Conservation (phyloP, 805 yeast species). For the Sporopachydermia lactativora region DNA sequence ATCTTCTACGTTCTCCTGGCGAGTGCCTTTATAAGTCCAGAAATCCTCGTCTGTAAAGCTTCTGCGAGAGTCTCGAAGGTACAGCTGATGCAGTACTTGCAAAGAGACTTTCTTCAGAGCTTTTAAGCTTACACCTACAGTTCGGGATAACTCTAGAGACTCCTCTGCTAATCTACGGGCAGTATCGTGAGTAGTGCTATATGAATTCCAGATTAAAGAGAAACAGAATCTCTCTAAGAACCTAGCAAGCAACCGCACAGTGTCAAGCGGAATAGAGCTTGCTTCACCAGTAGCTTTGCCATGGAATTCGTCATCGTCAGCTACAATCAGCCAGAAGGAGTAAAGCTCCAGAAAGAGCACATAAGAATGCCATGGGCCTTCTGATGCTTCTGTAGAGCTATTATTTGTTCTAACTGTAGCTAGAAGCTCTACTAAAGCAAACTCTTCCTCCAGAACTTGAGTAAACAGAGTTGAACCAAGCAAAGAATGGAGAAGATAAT, state of each 20-base stretch:
- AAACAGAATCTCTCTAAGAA: slow-evolving; percentile 39
- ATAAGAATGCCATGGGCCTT: slow-evolving; percentile 21
- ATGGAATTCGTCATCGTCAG: slow-evolving; percentile 50
- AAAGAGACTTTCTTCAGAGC: slow-evolving; percentile 25
- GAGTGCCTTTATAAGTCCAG: slow-evolving; percentile 31
- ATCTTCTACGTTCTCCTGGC: slow-evolving; percentile 18
- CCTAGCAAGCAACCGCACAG: slow-evolving; percentile 26
- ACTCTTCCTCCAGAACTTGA: slow-evolving; percentile 6
- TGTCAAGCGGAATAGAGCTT: slow-evolving; percentile 14
- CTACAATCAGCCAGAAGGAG: slow-evolving; percentile 51
- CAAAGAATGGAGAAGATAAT: slow-evolving; percentile 3
- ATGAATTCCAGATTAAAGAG: slow-evolving; percentile 29
- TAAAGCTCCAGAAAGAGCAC: slow-evolving; percentile 44
- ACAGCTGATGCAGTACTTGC: slow-evolving; percentile 47
- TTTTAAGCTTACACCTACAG: slow-evolving; percentile 7
- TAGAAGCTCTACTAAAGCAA: slow-evolving; percentile 3
- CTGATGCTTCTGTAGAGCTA: slow-evolving; percentile 2
- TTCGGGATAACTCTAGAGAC: slow-evolving; percentile 5
- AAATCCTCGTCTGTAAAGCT: slow-evolving; percentile 32
- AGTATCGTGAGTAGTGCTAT: slow-evolving; percentile 3
- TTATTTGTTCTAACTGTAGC: neutral
- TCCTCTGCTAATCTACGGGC: neutral
- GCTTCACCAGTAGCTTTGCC: slow-evolving; percentile 17
- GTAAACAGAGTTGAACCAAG: slow-evolving; percentile 3
- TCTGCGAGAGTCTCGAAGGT: slow-evolving; percentile 51